These are phyloP conservation scores for Lojkania enalia DNA, from an alignment of 2,329 filamentous ascomycete species.

Conservation along the genomic window DNA sequence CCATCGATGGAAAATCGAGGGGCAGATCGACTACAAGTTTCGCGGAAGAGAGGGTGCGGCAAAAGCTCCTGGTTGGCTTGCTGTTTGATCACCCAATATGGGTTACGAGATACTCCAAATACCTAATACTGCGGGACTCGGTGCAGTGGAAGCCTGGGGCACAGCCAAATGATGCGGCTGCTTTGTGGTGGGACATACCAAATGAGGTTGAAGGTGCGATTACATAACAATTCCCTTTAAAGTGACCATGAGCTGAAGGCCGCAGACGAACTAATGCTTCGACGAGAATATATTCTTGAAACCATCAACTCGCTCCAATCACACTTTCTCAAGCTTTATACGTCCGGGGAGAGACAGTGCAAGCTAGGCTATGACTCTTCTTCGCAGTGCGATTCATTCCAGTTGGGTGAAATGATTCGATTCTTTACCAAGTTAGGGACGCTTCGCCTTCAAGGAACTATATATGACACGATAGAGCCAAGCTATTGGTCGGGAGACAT, in stretches of 20 bases:
- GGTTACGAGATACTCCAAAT: slow-evolving; percentile 64
- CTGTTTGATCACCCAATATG: slow-evolving; percentile 65
- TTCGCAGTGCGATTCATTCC: slow-evolving; percentile 73
- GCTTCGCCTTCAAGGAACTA: slow-evolving; percentile 56
- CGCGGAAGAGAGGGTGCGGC: slow-evolving; percentile 68
- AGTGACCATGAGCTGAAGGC: neutral
- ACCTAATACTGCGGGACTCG: slow-evolving; percentile 69
- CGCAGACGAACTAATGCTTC: slow-evolving; percentile 66
- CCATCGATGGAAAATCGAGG: slow-evolving; percentile 50
- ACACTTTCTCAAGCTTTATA: slow-evolving; percentile 70
- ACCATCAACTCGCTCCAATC: slow-evolving; percentile 70
- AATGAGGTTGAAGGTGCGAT: slow-evolving; percentile 64
- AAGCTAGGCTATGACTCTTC: slow-evolving; percentile 75
- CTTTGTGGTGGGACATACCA: slow-evolving; percentile 74
- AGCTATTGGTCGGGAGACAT: slow-evolving; percentile 64
- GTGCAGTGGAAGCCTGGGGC: slow-evolving; percentile 55
- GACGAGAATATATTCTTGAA: slow-evolving; percentile 68
- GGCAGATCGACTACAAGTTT: slow-evolving; percentile 45
- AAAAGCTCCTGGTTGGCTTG: slow-evolving; percentile 70
- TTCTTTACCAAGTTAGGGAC: slow-evolving; percentile 68
- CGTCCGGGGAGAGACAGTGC: slow-evolving; percentile 69
- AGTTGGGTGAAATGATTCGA: slow-evolving; percentile 75
- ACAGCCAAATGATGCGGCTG: slow-evolving; percentile 46
- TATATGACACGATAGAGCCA: slow-evolving; percentile 45
- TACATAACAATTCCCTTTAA: slow-evolving; percentile 1